These are phyloP conservation scores for Russula sp. DNA, from an alignment of 768 basidiomycete species.

Conservation along the genomic window DNA sequence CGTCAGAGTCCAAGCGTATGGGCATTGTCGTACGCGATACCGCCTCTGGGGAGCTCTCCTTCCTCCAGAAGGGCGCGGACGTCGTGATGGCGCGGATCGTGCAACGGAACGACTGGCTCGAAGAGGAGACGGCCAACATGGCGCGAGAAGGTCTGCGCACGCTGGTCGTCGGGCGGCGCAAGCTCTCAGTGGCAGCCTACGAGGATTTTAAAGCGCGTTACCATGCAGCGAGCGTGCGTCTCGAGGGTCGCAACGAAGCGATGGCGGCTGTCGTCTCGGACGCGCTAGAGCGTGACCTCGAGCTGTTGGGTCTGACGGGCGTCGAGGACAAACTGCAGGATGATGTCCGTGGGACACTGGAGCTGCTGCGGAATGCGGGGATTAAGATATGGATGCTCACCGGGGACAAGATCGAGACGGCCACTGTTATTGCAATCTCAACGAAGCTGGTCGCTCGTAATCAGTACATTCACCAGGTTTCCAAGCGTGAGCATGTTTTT, in stretches of 20 bases:
- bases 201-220: slow-evolving; percentile 63
- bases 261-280: slow-evolving; percentile 69
- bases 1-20: slow-evolving; percentile 98
- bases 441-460: slow-evolving; percentile 93
- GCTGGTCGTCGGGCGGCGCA: slow-evolving; percentile 83
- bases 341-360: slow-evolving; percentile 89
- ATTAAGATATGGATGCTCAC: slow-evolving; percentile 99
- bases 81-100: slow-evolving; percentile 97
- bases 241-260: slow-evolving; percentile 76
- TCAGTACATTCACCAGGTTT: slow-evolving; percentile 95
- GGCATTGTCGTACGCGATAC: slow-evolving; percentile 88
- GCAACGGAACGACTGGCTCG: slow-evolving; percentile 96
- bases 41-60: slow-evolving; percentile 69
- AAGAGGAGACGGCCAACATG: slow-evolving; percentile 99
- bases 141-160: slow-evolving; percentile 93
- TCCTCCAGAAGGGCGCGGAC: slow-evolving; percentile 96
- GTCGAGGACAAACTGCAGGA: slow-evolving; percentile 99
- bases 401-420: slow-evolving; percentile 98
- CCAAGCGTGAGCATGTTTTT: slow-evolving; percentile 57
- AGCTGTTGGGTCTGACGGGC: slow-evolving; percentile 91
- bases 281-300: slow-evolving; percentile 81
- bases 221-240: slow-evolving; percentile 68
- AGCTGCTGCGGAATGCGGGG: slow-evolving; percentile 89
- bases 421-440: slow-evolving; percentile 95
- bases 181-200: slow-evolving; percentile 62